phyloP scores from a whole-genome alignment of 2,329 filamentous ascomycete genomes.

The Cytospora paraplurivora region DNA sequence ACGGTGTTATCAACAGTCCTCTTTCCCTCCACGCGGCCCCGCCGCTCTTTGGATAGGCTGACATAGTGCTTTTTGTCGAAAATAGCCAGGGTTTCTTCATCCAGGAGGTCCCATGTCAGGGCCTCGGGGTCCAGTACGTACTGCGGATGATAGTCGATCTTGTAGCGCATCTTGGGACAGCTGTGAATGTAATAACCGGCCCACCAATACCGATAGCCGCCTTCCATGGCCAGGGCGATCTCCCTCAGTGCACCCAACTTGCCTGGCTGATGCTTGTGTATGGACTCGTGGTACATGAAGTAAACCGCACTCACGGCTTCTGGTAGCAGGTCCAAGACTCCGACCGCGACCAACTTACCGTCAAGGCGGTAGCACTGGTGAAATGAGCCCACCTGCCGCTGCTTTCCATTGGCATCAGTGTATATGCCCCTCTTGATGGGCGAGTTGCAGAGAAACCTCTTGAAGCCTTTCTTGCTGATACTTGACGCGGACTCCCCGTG shows the following conservation, averaged over 20 bases:
- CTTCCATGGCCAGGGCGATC: slow-evolving; percentile 68
- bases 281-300: slow-evolving; percentile 77
- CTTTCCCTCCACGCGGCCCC: slow-evolving; percentile 34
- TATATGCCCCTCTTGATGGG: slow-evolving; percentile 57
- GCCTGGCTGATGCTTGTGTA: slow-evolving; percentile 69
- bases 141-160: slow-evolving; percentile 76
- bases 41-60: slow-evolving; percentile 43
- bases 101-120: slow-evolving; percentile 62
- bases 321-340: slow-evolving; percentile 75
- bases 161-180: slow-evolving; percentile 83
- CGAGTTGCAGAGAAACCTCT: slow-evolving; percentile 72
- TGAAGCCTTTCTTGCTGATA: slow-evolving; percentile 65
- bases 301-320: slow-evolving; percentile 80
- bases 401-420: slow-evolving; percentile 50
- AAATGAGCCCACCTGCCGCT: slow-evolving; percentile 67
- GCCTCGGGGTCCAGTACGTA: slow-evolving; percentile 71
- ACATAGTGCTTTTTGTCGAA: slow-evolving; percentile 61
- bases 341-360: slow-evolving; percentile 73
- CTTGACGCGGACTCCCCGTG: slow-evolving; percentile 66
- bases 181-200: slow-evolving; percentile 80
- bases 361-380: slow-evolving; percentile 83
- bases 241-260: slow-evolving; percentile 77
- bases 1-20: slow-evolving; percentile 11
- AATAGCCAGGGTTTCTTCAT: slow-evolving; percentile 50
- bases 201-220: slow-evolving; percentile 76